Base-by-base conservation (phyloP, 2,329 filamentous ascomycete genomes). In the Lachnellula cervina region DNA sequence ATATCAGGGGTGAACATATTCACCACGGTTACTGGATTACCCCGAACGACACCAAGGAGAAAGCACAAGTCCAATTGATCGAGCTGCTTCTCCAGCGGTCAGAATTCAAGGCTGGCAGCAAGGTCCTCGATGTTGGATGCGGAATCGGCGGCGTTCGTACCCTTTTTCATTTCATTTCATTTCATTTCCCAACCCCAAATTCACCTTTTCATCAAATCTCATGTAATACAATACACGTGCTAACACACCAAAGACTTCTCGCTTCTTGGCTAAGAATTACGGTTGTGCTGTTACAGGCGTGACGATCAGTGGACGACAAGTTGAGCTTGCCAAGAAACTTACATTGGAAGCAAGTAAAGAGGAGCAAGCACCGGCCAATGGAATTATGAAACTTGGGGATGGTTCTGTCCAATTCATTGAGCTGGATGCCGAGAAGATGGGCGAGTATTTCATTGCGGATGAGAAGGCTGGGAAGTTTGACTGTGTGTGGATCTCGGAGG, bases 361-460 rank as follows among this genome's bases (percentile, higher is more conserved):
- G 17, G 25, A 48, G n/a, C 25, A 32, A 35, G 51, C 50, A 45
- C 55, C 56, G 13, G 43, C 56, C 5, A 55, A 55, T 45, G 43
- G 51, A 51, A 9, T 13, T 37, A 71, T 71, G 16, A 61, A 62
- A 5, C 56, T 80, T 0, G 75, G 75, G 28, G 63, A 71, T 14
- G 80, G 80, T 16, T 72, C 68, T 45, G 79, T 82, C 21, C 72
- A 72, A 28, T 84, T 82, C 66, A 63, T 83, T 37, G 80, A 84
- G 70, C 73, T 84, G 5, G 82, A 84, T 63, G 81, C 81, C 2
- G 82, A 84, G 71, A 81, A 75, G 63, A 83, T 85, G 79, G 77
- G 75, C 2, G 75, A 78, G 1, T 72, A 73, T 65, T 84, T 84
- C 59, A 68, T 64, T 2, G 51, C 58, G 16, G 59, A 55, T 4